These are phyloP conservation scores for Penicillium tannophilum DNA, from an alignment of 495 filamentous ascomycete genomes.

Conservation along the genomic window DNA sequence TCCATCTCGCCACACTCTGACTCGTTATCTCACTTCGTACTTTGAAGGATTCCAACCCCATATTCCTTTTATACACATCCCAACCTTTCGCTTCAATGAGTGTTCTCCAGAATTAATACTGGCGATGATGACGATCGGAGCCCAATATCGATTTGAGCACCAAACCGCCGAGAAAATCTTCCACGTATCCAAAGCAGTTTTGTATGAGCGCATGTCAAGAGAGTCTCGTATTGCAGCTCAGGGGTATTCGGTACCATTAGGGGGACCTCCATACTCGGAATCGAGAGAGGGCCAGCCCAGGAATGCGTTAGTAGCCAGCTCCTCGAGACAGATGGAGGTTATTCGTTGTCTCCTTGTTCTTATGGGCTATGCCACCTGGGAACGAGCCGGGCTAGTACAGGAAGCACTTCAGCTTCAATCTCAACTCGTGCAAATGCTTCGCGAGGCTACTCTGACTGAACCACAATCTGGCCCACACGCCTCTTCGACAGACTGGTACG, in stretches of 20 bases:
- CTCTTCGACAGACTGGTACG: conserved; percentile 35
- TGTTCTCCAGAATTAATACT: conserved; percentile 35
- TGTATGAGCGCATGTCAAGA: conserved; percentile 33
- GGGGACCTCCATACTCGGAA: conserved; percentile 17
- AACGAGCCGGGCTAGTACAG: conserved; percentile 38
- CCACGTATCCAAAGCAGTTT: conserved; percentile 37
- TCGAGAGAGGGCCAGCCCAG: conserved; percentile 9
- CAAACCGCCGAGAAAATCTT: conserved; percentile 40
- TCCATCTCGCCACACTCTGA: conserved; percentile 42
- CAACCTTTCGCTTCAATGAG: conserved; percentile 39
- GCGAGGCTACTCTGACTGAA: conserved; percentile 36
- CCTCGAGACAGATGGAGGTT: conserved; percentile 35
- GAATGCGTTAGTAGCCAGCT: conserved; percentile 11
- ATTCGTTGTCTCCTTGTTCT: conserved; percentile 39
- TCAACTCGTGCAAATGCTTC: conserved; percentile 37
- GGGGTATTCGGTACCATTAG: conserved; percentile 16
- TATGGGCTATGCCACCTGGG: conserved; percentile 46
- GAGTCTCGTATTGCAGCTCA: conserved; percentile 25
- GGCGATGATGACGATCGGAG: conserved; percentile 39
- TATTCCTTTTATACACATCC: conserved; percentile 40
- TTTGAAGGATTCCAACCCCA: conserved; percentile 43
- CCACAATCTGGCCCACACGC: conserved; percentile 24
- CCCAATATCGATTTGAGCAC: conserved; percentile 43
- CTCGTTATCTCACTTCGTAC: conserved; percentile 41
- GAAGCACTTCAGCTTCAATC: conserved; percentile 39